Conservation (phyloP, 192 early-diverging fungal species). For the Umbelopsis isabellina region DNA sequence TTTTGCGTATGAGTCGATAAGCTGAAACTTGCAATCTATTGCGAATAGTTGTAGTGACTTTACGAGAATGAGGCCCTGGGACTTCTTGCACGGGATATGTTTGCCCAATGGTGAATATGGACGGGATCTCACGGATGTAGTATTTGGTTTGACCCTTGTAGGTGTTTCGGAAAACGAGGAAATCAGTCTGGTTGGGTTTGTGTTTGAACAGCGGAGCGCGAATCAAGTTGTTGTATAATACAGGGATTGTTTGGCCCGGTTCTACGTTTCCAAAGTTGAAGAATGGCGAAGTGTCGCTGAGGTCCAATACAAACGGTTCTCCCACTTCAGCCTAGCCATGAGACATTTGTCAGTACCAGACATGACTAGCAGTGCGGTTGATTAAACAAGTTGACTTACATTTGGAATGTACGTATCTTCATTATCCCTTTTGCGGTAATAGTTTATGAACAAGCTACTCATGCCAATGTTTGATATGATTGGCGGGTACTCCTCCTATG, state of each 20-base stretch:
- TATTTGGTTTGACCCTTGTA: conserved; percentile 83
- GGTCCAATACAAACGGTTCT: conserved; percentile 81
- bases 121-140: conserved; percentile 82
- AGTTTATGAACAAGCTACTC: conserved; percentile 93
- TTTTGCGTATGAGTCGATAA: conserved; percentile 85
- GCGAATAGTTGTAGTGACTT: conserved; percentile 85
- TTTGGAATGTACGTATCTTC: conserved; percentile 80
- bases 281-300: conserved; percentile 92
- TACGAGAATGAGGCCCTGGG: conserved; percentile 92
- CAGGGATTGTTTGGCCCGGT: conserved; percentile 86
- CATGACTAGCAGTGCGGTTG: neutral
- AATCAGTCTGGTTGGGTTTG: conserved; percentile 71
- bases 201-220: conserved; percentile 92
- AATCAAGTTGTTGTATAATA: conserved; percentile 92
- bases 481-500: conserved; percentile 91
- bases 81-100: conserved; percentile 94
- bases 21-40: conserved; percentile 87
- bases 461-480: conserved; percentile 93
- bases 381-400: conserved; percentile 39
- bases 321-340: conserved; percentile 68
- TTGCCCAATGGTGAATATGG: conserved; percentile 88
- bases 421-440: conserved; percentile 88
- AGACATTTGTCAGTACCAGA: too few relatives aligned
- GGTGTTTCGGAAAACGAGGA: conserved; percentile 80
- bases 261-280: conserved; percentile 94